A percentile compares a stretch with the other conserved stretches of the same genome.
Conservation (phyloP, 2,329 filamentous ascomycete species). For the Pseudohalonectria lignicola region DNA sequence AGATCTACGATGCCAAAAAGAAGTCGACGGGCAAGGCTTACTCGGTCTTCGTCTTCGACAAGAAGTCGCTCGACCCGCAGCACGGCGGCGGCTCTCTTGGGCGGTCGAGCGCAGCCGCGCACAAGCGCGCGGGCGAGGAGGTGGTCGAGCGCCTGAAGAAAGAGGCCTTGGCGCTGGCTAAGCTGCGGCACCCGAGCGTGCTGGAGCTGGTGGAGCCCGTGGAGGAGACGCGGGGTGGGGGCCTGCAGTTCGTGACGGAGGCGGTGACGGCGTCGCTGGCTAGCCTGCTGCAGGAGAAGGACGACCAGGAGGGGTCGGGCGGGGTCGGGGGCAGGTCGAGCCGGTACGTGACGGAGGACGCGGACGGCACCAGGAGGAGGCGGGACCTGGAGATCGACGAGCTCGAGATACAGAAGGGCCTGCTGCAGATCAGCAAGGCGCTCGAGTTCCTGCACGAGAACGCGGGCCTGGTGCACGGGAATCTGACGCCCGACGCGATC, state of each 20-base stretch:
- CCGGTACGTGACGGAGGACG: constrained; percentile 71
- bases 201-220: constrained; percentile 90
- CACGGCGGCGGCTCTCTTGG: constrained; percentile 41
- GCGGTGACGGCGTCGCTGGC: constrained; percentile 81
- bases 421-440: constrained; percentile 58
- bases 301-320: constrained; percentile 66
- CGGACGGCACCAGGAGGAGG: constrained; percentile 60
- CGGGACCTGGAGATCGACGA: constrained; percentile 91
- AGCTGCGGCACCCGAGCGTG: constrained; percentile 81
- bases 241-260: constrained; percentile 93
- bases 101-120: constrained; percentile 51
- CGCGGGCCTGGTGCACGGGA: constrained; percentile 67
- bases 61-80: constrained; percentile 68
- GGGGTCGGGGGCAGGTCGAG: constrained; percentile 61
- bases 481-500: constrained; percentile 86
- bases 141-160: constrained; percentile 84
- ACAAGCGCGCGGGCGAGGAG: constrained; percentile 78
- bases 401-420: constrained; percentile 91
- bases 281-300: constrained; percentile 74
- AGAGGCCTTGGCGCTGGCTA: constrained; percentile 80
- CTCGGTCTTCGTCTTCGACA: constrained; percentile 91
- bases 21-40: constrained; percentile 84
- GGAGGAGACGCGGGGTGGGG: constrained; percentile 84
- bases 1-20: constrained; percentile 94
- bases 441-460: constrained; percentile 15